Conservation (phyloP, 805 yeast genomes). For the Wickerhamomyces queroliae region DNA sequence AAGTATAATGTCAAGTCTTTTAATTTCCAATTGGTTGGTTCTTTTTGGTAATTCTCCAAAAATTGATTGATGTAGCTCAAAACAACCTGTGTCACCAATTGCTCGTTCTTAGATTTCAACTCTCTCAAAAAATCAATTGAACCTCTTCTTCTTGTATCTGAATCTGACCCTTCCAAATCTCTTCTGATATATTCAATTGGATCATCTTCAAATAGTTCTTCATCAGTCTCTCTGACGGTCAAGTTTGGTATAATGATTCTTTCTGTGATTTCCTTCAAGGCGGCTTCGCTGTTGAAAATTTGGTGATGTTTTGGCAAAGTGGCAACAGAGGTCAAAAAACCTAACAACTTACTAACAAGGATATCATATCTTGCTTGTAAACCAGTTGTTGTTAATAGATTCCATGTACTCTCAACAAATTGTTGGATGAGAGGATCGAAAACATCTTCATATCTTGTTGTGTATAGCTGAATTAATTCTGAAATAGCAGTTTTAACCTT, state of each 20-base stretch:
- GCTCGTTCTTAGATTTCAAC: conserved; percentile 72
- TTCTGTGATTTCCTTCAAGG: conserved; percentile 70
- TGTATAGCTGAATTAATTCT: conserved; percentile 79
- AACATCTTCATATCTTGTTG: conserved; percentile 88
- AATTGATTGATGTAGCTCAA: conserved; percentile 67
- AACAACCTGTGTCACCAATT: conserved; percentile 66
- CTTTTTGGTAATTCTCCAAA: conserved; percentile 42
- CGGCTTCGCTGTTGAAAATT: conserved; percentile 56
- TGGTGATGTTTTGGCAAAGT: conserved; percentile 60
- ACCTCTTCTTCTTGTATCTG: conserved; percentile 86
- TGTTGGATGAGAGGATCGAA: conserved; percentile 71
- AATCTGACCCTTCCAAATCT: conserved; percentile 92
- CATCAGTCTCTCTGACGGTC: conserved; percentile 78
- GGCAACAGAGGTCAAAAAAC: conserved; percentile 78
- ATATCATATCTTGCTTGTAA: conserved; percentile 77
- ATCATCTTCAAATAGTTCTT: conserved; percentile 93
- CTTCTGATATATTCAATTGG: conserved; percentile 90
- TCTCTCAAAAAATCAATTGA: conserved; percentile 91
- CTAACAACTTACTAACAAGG: conserved; percentile 72
- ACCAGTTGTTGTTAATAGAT: conserved; percentile 58
- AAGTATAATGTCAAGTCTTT: conserved; percentile 85
- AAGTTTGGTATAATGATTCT: conserved; percentile 87
- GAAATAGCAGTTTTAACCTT: conserved; percentile 76
- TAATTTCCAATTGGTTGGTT: conserved; percentile 63
- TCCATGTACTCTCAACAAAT: conserved; percentile 83